phyloP scores from a whole-genome alignment of 2,329 filamentous ascomycete genomes.

The Lachnellula willkommii region DNA sequence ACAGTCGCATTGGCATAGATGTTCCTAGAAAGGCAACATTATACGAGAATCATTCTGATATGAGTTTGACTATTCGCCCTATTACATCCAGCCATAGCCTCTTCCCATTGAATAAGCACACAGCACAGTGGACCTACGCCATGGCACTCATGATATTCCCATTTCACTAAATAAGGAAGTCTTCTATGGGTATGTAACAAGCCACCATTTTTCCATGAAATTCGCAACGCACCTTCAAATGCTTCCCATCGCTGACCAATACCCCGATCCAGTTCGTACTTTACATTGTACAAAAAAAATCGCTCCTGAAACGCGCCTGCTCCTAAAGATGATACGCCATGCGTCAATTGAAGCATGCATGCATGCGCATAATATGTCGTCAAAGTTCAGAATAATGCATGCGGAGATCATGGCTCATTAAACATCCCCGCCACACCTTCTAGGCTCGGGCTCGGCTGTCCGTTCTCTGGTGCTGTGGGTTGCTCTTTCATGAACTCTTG shows the following conservation, averaged over 20 bases:
- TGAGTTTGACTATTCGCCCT: no score
- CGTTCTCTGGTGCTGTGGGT: conserved; percentile 7
- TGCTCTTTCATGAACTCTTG: conserved; percentile 59
- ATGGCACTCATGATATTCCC: no score
- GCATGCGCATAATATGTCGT: no score
- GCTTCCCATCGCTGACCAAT: neutral
- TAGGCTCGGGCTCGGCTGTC: conserved; percentile 22
- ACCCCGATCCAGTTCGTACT: neutral
- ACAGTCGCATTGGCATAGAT: no score
- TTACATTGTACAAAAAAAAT: neutral
- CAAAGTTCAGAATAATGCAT: no score
- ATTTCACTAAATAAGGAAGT: no score
- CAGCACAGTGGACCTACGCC: no score
- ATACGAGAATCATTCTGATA: no score
- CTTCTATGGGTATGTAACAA: neutral
- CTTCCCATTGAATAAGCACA: no score
- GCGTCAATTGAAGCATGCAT: neutral
- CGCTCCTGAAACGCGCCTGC: neutral
- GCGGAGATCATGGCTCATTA: conserved; percentile 7
- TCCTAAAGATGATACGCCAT: neutral
- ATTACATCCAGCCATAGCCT: no score
- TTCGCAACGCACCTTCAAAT: neutral
- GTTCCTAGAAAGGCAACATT: no score
- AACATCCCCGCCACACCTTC: conserved; percentile 31
- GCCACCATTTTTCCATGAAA: neutral